Percentiles rank a stretch among this genome's conserved stretches.
These are phyloP conservation scores for Pseudogymnoascus sp. DNA, from an alignment of 2,329 filamentous ascomycete genomes.

Conservation along the genomic window DNA sequence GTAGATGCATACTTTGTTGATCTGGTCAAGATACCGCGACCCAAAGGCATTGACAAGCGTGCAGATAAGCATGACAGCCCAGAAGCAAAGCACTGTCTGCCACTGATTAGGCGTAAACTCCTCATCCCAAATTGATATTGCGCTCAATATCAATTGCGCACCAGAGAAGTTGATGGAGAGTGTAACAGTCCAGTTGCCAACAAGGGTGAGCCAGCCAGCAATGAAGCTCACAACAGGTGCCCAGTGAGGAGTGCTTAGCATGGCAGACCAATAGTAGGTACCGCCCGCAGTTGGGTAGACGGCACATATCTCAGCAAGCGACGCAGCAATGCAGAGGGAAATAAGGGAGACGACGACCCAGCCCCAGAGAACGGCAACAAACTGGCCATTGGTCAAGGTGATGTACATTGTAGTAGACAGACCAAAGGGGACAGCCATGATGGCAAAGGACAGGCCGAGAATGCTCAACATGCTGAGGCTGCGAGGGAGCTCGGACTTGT, in stretches of 20 bases:
- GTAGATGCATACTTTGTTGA: conserved; percentile 66
- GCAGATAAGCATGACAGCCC: conserved; percentile 59
- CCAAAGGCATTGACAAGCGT: conserved; percentile 57
- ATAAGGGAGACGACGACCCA: conserved; percentile 59
- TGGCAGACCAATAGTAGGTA: conserved; percentile 64
- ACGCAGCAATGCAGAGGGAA: conserved; percentile 54
- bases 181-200: conserved; percentile 62
- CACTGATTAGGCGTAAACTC: conserved; percentile 57
- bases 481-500: conserved; percentile 56
- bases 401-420: conserved; percentile 61
- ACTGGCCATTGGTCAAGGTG: conserved; percentile 58
- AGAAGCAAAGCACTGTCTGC: conserved; percentile 64
- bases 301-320: conserved; percentile 59
- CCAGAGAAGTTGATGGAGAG: conserved; percentile 64
- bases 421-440: conserved; percentile 65
- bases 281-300: conserved; percentile 61
- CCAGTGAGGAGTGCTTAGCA: conserved; percentile 56
- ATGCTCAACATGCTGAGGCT: conserved; percentile 62
- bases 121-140: conserved; percentile 62
- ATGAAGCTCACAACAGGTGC: conserved; percentile 61
- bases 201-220: conserved; percentile 62
- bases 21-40: conserved; percentile 50
- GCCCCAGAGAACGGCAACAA: conserved; percentile 61
- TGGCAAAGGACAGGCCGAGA: conserved; percentile 59
- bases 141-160: conserved; percentile 56